Evolutionary conservation across 2,329 filamentous ascomycete species (phyloP), one percentile per base, ranked within the genome.

Genomic region (Juglanconis juglandina): DNA sequence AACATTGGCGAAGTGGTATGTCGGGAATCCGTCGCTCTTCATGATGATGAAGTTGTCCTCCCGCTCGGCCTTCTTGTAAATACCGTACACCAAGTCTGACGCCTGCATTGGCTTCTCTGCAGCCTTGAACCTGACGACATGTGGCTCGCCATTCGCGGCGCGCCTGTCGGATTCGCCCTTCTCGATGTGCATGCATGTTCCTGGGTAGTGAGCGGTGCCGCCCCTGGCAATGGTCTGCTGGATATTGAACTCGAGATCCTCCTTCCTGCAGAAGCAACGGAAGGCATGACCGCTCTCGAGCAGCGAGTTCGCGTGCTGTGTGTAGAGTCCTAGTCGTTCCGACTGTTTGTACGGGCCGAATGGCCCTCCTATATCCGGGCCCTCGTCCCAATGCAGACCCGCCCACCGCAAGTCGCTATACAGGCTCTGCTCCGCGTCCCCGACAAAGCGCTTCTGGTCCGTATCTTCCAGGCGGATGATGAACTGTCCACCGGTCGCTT

Each of bases 1-100:
- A 8, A 99, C 94, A 70, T 98, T 99, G 4, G 95, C 95, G 63
- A 99, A 88, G 73, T 99, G 95, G 70, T 99, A 99, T 0, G 96
- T 99, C 0, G 95, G 95, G 65, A 90, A 90, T 0, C 92, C 93
- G 71, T 99, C 95, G 0, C 87, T 88, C 74, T 99, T 99, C 62
- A 97, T 79, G 46, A 99, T 79, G 63, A 99, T 90, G 24, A 92
- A 94, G 69, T 98, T 93, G 66, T 95, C 91, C 72, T 87, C 75
- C 55, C 76, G 66, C 65, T 81, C 71, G 68, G 77, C 75, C 70
- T 83, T 81, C 75, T 81, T 76, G 66, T 89, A 86, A 10, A 75
- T 72, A 41, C 91, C 91, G 69, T 96, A 96, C 9, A 98, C 87
- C 41, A 94, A 74, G 71, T 99, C 95, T 7, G 82, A 78, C 70